Evolutionary conservation across 2,329 filamentous ascomycete species (phyloP), one percentile per base, ranked within the genome.

Genomic region (Parafenestella ontariensis): DNA sequence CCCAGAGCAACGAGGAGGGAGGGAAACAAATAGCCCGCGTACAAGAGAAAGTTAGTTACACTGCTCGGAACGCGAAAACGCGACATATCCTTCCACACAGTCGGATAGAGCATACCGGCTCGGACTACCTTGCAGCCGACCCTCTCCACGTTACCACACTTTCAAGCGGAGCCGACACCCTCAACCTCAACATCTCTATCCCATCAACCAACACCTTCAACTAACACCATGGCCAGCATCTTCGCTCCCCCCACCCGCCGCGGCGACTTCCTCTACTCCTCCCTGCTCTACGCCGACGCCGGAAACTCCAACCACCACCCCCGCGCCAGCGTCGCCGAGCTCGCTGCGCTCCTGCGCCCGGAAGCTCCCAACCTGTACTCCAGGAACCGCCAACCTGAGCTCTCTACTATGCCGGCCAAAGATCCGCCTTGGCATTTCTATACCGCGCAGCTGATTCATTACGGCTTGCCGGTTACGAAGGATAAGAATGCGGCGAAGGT

Each of bases 341-440:
- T 75, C 7, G 62, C 52, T 1, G 59, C 56, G 2, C 58, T 76
- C 1, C 58, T 76, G 8, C 69, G 68, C 15, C 71, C 71, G 2
- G 63, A 70, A 40, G 52, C 51, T 9, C 37, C 45, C 17, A 44
- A 65, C 5, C 31, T 62, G 15, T 56, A 58, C 20, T 48, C 50
- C 21, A 68, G 62, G 18, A 42, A 41, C 8, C 50, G 44, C 17
- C 59, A 56, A 13, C 36, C 57, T 9, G 45, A 42, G 3, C 10
- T 31, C 3, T n/a, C 31, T 34, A 2, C 29, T 31, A 3, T 13
- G 13, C 47, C 31, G 10, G 44, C 54, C 0, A 78, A 81, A 40
- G 83, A 87, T 61, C 80, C 79, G 39, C 80, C 84, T 0, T 84
- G 78, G 1, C 84, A 87, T 58, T 89, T 82, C 82, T 88, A 85